Evolutionary conservation across 768 basidiomycete species (phyloP).

Genomic region (Suillus decipiens): DNA sequence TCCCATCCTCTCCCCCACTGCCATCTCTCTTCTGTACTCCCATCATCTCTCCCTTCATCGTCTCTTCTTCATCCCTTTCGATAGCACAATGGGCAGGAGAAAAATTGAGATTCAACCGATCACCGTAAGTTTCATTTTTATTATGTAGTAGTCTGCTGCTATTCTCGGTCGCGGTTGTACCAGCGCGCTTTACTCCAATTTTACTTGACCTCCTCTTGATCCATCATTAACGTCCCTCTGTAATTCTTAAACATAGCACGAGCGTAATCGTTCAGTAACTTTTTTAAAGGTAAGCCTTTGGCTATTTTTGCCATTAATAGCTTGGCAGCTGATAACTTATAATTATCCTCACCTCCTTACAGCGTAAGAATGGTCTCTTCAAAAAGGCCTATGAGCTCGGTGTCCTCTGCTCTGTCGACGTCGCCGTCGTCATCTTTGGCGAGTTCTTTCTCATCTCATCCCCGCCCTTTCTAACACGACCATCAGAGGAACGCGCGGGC

Average conservation of each 20-base stretch:
- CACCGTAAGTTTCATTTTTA: conserved; percentile 50
- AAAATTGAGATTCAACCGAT: conserved; percentile 86
- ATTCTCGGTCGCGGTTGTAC: conserved; percentile 21
- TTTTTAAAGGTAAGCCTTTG: conserved; percentile 78
- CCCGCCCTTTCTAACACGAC: conserved; percentile 7
- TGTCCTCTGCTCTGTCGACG: conserved; percentile 87
- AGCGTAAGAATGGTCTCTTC: conserved; percentile 91
- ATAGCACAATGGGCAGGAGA: conserved; percentile 61
- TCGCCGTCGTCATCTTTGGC: conserved; percentile 88
- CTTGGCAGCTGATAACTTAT: conserved; percentile 42
- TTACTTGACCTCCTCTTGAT: conserved; percentile 27
- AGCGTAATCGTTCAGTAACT: conserved; percentile 88
- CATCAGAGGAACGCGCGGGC: conserved; percentile 73
- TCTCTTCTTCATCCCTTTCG: conserved; percentile 2
- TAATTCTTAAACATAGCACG: conserved; percentile 68
- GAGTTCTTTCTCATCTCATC: conserved; percentile 27
- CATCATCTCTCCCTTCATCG: conserved; percentile 20
- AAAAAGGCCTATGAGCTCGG: conserved; percentile 91
- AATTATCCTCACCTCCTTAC: conserved; percentile 24
- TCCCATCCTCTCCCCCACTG: conserved; percentile 30
- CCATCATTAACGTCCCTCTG: conserved; percentile 34
- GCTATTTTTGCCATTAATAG: conserved; percentile 58
- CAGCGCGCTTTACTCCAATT: conserved; percentile 29
- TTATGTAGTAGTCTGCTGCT: conserved; percentile 15
- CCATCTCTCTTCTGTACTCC: conserved; percentile 22